A percentile compares a stretch with the other conserved stretches of the same genome.
phyloP scores from a whole-genome alignment of 1,139 yeast species.

The Sugiyamaella castrensis region DNA sequence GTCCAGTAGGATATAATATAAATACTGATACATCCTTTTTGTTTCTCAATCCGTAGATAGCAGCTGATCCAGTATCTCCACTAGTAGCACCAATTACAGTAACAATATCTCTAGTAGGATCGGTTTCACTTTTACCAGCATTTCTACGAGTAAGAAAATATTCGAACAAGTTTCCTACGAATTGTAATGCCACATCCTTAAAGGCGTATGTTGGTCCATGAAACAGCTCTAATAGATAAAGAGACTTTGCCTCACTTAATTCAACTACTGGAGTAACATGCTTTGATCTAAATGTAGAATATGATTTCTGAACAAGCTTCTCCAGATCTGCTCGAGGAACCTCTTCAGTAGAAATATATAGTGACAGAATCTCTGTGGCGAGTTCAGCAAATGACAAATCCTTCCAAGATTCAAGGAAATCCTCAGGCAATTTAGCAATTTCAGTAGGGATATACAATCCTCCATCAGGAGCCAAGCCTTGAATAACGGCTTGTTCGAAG shows the following conservation, averaged over 20 bases:
- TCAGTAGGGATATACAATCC: constrained; percentile 86
- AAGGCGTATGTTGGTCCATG: constrained; percentile 99
- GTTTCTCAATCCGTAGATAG: constrained; percentile 94
- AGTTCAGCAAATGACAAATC: constrained; percentile 75
- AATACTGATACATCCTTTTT: constrained; percentile 95
- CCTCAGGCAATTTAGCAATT: constrained; percentile 66
- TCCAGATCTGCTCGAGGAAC: constrained; percentile 68
- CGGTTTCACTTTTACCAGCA: constrained; percentile 51
- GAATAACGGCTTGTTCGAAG: constrained; percentile 90
- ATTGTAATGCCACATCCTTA: constrained; percentile 97
- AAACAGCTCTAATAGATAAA: constrained; percentile 84
- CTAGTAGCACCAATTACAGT: constrained; percentile 99
- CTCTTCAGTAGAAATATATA: constrained; percentile 67
- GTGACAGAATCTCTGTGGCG: constrained; percentile 80
- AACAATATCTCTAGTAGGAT: constrained; percentile 65
- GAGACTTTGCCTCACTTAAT: constrained; percentile 53
- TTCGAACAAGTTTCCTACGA: constrained; percentile 94
- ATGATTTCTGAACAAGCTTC: constrained; percentile 62
- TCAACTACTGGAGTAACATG: constrained; percentile 81
- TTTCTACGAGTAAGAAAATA: constrained; percentile 81
- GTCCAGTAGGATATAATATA: constrained; percentile 93
- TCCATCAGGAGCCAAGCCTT: constrained; percentile 94
- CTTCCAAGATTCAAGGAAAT: constrained; percentile 65
- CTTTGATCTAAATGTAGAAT: constrained; percentile 81
- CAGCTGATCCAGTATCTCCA: constrained; percentile 99